These are phyloP conservation scores for Aspergillus pseudonomiae DNA, from an alignment of 2,329 filamentous ascomycete species.

Conservation along the genomic window DNA sequence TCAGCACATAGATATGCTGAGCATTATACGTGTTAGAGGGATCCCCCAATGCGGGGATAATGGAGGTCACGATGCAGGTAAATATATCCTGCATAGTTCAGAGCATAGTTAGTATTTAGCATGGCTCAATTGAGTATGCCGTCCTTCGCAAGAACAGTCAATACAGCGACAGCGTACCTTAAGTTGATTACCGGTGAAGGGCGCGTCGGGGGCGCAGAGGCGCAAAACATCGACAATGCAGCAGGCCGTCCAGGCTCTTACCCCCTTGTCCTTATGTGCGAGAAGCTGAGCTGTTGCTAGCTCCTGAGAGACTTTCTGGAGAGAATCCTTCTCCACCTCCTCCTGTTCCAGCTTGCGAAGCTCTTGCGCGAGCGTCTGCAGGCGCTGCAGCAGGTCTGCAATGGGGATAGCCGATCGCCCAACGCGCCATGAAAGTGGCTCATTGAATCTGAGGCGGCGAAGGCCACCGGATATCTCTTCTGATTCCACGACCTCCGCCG, in stretches of 20 bases:
- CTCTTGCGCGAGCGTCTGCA: conserved; percentile 81
- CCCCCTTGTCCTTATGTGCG: conserved; percentile 88
- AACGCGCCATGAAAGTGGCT: conserved; percentile 86
- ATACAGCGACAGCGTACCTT: conserved; percentile 63
- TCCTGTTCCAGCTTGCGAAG: conserved; percentile 86
- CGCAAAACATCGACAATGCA: conserved; percentile 92
- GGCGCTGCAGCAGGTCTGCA: conserved; percentile 76
- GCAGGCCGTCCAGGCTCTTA: conserved; percentile 83
- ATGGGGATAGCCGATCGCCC: conserved; percentile 81
- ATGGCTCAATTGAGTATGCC: neutral
- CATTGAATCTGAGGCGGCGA: conserved; percentile 71
- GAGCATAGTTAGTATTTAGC: conserved; percentile 18
- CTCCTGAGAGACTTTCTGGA: conserved; percentile 81
- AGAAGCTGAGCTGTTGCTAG: conserved; percentile 80
- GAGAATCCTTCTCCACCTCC: conserved; percentile 77
- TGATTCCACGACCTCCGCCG: conserved; percentile 34
- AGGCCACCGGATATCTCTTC: conserved; percentile 39
- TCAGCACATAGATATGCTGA: conserved; percentile 89
- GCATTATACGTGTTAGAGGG: conserved; percentile 87
- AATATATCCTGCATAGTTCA: conserved; percentile 77
- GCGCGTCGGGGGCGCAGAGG: conserved; percentile 91
- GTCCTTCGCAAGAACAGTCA: neutral
- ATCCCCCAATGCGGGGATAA: conserved; percentile 82
- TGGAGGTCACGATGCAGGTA: conserved; percentile 78
- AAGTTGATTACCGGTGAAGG: conserved; percentile 85